A percentile compares a stretch with the other conserved stretches of the same genome.
Evolutionary conservation across 140 eudicot species (phyloP).

Genomic region (Bidens hawaiensis): DNA sequence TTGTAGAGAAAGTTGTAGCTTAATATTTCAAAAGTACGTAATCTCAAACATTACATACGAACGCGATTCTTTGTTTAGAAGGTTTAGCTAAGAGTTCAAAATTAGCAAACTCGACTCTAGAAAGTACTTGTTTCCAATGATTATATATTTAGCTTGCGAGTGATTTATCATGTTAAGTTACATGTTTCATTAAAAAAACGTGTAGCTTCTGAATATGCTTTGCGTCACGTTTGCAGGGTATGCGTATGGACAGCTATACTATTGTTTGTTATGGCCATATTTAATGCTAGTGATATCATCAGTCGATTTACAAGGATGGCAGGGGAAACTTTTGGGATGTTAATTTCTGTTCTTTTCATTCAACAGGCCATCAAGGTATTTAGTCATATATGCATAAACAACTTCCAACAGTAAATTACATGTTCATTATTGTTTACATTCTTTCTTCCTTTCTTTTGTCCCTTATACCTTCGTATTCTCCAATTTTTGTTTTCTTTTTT

Average conservation of each 20-base stretch:
- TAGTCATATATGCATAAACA: not conserved
- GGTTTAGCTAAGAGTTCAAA: not conserved
- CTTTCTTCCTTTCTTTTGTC: too few relatives aligned
- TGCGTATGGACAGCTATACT: constrained; percentile 53
- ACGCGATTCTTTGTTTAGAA: not conserved
- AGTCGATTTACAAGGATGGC: constrained; percentile 49
- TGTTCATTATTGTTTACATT: too few relatives aligned
- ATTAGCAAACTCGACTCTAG: too few relatives aligned
- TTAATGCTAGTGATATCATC: constrained; percentile 41
- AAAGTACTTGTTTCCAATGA: too few relatives aligned
- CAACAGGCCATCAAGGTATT: constrained; percentile 56
- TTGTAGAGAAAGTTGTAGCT: not conserved
- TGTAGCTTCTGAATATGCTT: constrained; percentile 2
- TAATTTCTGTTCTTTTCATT: constrained; percentile 48
- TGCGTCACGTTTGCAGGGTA: constrained; percentile 33
- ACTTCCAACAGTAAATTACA: not conserved
- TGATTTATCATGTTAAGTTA: too few relatives aligned
- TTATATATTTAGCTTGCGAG: too few relatives aligned
- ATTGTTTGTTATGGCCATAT: constrained; percentile 42
- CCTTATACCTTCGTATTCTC: not conserved
- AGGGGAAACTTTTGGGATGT: constrained; percentile 56
- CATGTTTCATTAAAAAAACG: not conserved
- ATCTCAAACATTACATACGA: not conserved
- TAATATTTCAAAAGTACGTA: not conserved
- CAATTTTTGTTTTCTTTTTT: too few relatives aligned